Conservation (phyloP, 345 rosid species). For the Bruguiera sexangula region DNA sequence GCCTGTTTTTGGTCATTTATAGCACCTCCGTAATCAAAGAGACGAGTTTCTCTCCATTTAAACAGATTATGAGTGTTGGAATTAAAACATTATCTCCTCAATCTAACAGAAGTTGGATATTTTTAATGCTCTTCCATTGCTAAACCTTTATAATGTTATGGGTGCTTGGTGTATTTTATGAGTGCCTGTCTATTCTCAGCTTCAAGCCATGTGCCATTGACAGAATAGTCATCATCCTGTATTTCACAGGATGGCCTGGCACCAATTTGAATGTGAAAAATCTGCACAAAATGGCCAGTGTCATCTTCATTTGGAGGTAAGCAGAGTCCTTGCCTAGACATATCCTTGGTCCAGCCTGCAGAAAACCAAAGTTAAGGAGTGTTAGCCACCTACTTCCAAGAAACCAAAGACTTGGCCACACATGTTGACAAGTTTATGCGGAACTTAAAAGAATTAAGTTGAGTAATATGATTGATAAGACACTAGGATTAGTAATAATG, state of each 20-base stretch:
- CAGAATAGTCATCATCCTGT: constrained; percentile 89
- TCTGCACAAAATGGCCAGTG: constrained; percentile 73
- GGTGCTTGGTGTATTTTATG: constrained; percentile 17
- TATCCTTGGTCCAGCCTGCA: constrained; percentile 89
- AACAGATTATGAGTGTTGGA: no score
- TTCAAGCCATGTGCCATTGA: constrained; percentile 86
- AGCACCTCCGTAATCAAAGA: no score
- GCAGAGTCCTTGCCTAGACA: constrained; percentile 98
- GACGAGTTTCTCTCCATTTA: no score
- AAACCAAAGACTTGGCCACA: no score
- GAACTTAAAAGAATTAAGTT: no score
- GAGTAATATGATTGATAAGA: no score
- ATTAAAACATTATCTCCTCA: no score
- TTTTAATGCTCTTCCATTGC: no score
- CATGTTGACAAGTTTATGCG: no score
- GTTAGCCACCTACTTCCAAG: neutral
- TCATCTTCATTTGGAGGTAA: constrained; percentile 95
- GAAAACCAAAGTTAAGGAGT: constrained; percentile 1
- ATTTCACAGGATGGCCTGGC: constrained; percentile 72
- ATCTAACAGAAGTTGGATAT: no score
- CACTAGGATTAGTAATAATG: neutral
- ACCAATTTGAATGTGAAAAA: constrained; percentile 68
- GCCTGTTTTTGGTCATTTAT: no score
- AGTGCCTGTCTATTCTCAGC: constrained; percentile 47
- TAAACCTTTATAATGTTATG: neutral